Percentiles rank a stretch among this genome's conserved stretches.
Evolutionary conservation across 2,329 filamentous ascomycete species (phyloP).

Genomic region (Orbilia quercus): DNA sequence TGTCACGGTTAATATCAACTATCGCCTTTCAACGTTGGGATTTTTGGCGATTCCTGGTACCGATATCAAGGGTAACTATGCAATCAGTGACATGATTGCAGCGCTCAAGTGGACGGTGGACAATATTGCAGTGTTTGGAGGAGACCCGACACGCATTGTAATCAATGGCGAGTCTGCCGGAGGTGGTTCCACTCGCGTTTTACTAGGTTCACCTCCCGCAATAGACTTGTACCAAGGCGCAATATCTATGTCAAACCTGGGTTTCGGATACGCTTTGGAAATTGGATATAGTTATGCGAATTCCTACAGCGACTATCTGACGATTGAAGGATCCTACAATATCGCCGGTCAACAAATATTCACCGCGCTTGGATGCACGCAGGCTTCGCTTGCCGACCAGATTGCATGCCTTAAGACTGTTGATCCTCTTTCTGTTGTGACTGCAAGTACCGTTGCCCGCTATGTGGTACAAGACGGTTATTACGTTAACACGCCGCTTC

Average conservation of each 20-base stretch:
- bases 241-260: conserved; percentile 68
- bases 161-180: conserved; percentile 60
- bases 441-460: conserved; percentile 65
- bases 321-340: conserved; percentile 67
- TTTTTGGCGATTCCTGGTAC: conserved; percentile 71
- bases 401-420: conserved; percentile 69
- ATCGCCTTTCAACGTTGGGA: conserved; percentile 70
- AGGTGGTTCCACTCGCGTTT: conserved; percentile 69
- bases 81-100: conserved; percentile 58
- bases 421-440: conserved; percentile 64
- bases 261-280: conserved; percentile 70
- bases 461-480: conserved; percentile 71
- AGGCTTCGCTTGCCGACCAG: conserved; percentile 63
- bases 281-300: conserved; percentile 70
- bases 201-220: conserved; percentile 67
- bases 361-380: conserved; percentile 67
- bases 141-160: conserved; percentile 58
- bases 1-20: conserved; percentile 72
- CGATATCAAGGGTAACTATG: conserved; percentile 66
- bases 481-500: conserved; percentile 67
- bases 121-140: conserved; percentile 58
- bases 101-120: conserved; percentile 59
- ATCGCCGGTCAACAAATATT: conserved; percentile 68
- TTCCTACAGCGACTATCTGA: conserved; percentile 71
- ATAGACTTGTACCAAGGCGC: conserved; percentile 66